These are phyloP conservation scores for Rhizopus arrhizus DNA, from an alignment of 371 early-diverging fungal genomes.

Conservation along the genomic window DNA sequence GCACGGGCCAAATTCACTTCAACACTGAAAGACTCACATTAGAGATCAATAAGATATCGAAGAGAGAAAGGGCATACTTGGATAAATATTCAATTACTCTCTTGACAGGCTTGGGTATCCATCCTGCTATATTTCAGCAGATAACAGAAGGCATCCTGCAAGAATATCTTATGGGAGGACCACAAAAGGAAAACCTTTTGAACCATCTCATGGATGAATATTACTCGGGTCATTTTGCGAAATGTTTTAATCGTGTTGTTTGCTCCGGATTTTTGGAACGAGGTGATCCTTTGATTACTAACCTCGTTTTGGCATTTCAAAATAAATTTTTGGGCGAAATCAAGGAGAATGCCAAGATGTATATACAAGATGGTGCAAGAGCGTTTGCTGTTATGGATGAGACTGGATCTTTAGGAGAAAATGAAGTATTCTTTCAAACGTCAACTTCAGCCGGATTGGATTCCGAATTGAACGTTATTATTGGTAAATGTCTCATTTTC, in stretches of 20 bases:
- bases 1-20: constrained; percentile 70
- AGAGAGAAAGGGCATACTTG: constrained; percentile 52
- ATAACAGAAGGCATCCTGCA: constrained; percentile 24
- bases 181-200: not conserved
- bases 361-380: constrained; percentile 56
- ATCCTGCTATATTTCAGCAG: constrained; percentile 38
- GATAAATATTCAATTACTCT: constrained; percentile 67
- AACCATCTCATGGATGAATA: constrained; percentile 39
- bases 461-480: constrained; percentile 27
- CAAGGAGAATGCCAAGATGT: constrained; percentile 61
- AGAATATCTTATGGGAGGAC: constrained; percentile 13
- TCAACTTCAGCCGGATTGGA: constrained; percentile 4
- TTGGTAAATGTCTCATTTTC: constrained; percentile 54
- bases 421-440: constrained; percentile 66
- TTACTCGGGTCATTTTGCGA: constrained; percentile 39
- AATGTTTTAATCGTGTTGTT: constrained; percentile 37
- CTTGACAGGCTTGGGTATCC: constrained; percentile 61
- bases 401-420: constrained; percentile 57
- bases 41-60: constrained; percentile 55
- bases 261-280: constrained; percentile 48
- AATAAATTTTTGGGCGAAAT: constrained; percentile 56
- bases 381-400: constrained; percentile 82
- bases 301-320: constrained; percentile 48
- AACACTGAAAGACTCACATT: constrained; percentile 45
- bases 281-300: constrained; percentile 58